Base-by-base conservation (phyloP, 2,329 filamentous ascomycete species). In the Alternaria metachromatica region DNA sequence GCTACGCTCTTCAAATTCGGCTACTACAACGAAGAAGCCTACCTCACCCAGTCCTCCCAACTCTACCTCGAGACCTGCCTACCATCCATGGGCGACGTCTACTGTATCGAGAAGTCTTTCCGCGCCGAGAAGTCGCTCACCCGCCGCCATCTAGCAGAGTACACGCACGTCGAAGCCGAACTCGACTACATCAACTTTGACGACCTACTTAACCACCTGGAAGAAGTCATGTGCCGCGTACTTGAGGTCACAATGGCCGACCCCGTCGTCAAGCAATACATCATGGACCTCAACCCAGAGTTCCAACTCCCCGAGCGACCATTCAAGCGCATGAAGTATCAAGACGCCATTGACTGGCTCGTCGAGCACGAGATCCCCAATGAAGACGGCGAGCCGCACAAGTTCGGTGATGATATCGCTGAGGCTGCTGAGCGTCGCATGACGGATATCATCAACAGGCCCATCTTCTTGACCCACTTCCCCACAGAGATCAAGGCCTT, bases 51-150 rank as follows among this genome's bases (percentile, higher is more conserved):
- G 83, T 97, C 94, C 4, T 97, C 93, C 33, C 96, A 99, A 82
- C 89, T 99, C 58, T 99, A 99, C 83, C 91, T 99, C 63, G 96
- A 99, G 86, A 99, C 96, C 30, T 93, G 91, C 70, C 85, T 99
- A 30, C 93, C 95, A 11, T 93, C 91, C 55, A 87, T 98, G 75
- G 96, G 96, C 72, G 93, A 97, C 79, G 94, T 97, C 57, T 99
- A 96, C 87, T 98, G 95, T 80, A 95, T 99, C 75, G 94, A 97
- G 82, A 97, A 97, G 81, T 98, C 95, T 2, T 99, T 99, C 90
- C 94, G 96, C 66, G 96, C 96, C 13, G 96, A 99, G 83, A 97
- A 97, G 84, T 95, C 91, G 7, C 86, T 98, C 62, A 99, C 96
- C 54, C 92, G 96, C 66, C 92, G 96, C 76, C 96, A 99, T 80